phyloP scores from a whole-genome alignment of 2,329 filamentous ascomycete genomes.

The Ceratocystis lukuohia region DNA sequence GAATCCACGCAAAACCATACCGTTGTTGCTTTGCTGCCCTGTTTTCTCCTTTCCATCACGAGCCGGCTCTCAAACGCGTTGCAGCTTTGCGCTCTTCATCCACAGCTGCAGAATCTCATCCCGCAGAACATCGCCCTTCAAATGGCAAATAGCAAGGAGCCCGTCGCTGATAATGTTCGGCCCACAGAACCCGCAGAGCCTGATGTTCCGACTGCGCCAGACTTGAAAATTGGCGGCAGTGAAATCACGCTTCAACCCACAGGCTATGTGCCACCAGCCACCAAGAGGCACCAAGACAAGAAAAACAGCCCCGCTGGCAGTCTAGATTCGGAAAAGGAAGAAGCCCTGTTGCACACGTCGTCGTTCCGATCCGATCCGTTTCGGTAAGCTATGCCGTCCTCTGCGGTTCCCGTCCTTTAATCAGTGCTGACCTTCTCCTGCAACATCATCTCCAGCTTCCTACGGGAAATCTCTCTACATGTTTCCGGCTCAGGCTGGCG shows the following conservation, averaged over 20 bases:
- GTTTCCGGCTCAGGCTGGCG: constrained; percentile 92
- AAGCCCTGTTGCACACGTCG: constrained; percentile 68
- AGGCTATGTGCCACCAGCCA: constrained; percentile 45
- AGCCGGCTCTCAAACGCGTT: neutral
- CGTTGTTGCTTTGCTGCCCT: neutral
- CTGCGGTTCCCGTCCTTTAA: neutral
- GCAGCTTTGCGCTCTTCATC: neutral
- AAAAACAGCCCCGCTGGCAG: neutral
- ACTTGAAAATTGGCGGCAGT: constrained; percentile 63
- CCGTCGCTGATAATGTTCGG: neutral
- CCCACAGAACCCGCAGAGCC: too few relatives aligned
- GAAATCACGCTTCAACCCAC: constrained; percentile 62
- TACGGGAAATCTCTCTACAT: constrained; percentile 85
- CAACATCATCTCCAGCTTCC: constrained; percentile 46
- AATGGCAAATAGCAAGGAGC: neutral
- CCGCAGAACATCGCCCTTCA: neutral
- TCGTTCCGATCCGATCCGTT: constrained; percentile 63
- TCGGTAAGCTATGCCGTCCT: constrained; percentile 30
- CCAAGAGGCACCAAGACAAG: constrained; percentile 24
- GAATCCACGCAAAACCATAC: neutral
- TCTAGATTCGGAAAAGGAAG: constrained; percentile 42
- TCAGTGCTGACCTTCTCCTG: neutral
- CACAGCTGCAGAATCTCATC: neutral
- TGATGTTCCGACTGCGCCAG: constrained; percentile 46
- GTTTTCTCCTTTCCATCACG: neutral